These are phyloP conservation scores for Cyclocybe aegerita DNA, from an alignment of 768 basidiomycete genomes.

Conservation along the genomic window DNA sequence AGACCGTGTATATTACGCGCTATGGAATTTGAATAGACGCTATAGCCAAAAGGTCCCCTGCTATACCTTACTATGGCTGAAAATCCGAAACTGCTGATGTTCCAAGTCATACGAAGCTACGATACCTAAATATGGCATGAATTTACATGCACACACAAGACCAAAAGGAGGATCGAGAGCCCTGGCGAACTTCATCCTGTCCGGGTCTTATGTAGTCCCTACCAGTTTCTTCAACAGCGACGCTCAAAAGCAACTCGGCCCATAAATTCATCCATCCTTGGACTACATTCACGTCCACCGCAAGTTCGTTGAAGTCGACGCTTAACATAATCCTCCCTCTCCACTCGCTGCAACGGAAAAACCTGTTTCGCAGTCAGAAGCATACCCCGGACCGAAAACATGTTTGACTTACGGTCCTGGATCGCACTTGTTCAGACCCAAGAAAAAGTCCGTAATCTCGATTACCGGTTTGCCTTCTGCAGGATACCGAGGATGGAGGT, in stretches of 20 bases:
- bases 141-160: too few species aligned
- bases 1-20: too few species aligned
- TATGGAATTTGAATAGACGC: too few species aligned
- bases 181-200: not conserved
- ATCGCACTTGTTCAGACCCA: constrained; percentile 17
- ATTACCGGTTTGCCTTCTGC: constrained; percentile 8
- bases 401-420: constrained; percentile 16
- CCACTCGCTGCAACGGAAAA: constrained; percentile 19
- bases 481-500: constrained; percentile 10
- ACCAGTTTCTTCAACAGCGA: not conserved
- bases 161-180: not conserved
- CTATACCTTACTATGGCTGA: too few species aligned
- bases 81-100: too few species aligned
- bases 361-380: constrained; percentile 4
- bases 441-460: constrained; percentile 17
- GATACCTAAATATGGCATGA: too few species aligned
- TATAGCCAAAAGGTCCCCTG: too few species aligned
- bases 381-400: too few species aligned
- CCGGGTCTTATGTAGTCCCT: not conserved
- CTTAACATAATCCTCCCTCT: constrained; percentile 16
- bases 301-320: constrained; percentile 17
- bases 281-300: constrained; percentile 12
- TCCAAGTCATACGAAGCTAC: too few species aligned
- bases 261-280: constrained; percentile 15
- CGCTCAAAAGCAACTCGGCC: constrained; percentile 12